Conservation (phyloP, 495 filamentous ascomycete species). For the Trichodelitschia bisporula region DNA sequence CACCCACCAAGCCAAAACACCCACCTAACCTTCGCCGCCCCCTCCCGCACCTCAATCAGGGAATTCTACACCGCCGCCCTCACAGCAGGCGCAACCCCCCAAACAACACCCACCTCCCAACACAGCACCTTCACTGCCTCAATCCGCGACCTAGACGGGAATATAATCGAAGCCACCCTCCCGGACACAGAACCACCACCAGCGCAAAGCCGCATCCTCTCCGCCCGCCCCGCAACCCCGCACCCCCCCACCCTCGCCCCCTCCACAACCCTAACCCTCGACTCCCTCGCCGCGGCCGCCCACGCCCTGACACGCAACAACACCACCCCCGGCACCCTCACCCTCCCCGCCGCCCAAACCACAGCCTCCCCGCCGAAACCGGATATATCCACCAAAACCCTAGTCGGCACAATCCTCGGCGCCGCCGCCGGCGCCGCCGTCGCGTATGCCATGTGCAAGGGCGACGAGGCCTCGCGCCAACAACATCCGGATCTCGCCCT, state of each 20-base stretch:
- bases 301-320: no score
- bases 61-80: constrained; percentile 34
- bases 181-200: constrained; percentile 10
- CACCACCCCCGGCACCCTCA: neutral
- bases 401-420: constrained; percentile 54
- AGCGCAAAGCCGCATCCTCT: neutral
- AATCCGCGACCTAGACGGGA: constrained; percentile 33
- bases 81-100: constrained; percentile 29
- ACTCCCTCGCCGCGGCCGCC: constrained; percentile 6
- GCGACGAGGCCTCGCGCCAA: constrained; percentile 25
- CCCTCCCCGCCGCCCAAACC: constrained; percentile 8
- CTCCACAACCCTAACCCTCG: neutral
- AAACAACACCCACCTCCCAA: constrained; percentile 28
- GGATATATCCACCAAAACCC: constrained; percentile 25
- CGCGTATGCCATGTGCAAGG: constrained; percentile 43
- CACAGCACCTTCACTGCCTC: constrained; percentile 34
- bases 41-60: constrained; percentile 25
- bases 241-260: no score
- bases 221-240: no score
- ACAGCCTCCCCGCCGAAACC: constrained; percentile 14
- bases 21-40: constrained; percentile 33
- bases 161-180: constrained; percentile 36
- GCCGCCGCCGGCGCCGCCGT: constrained; percentile 52
- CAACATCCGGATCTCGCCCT: no score
- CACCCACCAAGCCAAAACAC: constrained; percentile 7